Evolutionary conservation across 2,329 filamentous ascomycete species (phyloP).

Genomic region (Neopestalotiopsis rosae): DNA sequence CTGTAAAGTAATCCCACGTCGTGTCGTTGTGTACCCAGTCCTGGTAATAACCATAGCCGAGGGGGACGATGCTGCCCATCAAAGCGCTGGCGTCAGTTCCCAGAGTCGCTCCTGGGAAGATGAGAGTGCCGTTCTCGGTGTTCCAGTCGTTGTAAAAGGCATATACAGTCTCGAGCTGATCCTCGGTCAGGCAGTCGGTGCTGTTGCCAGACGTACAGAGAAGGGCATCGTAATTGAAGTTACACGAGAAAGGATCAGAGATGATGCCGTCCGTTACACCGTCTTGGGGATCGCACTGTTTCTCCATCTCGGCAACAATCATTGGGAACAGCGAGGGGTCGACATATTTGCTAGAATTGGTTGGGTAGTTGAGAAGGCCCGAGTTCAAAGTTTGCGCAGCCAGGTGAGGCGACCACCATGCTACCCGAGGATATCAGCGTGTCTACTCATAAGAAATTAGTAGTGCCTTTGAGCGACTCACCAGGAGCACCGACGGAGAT

Average conservation of each 20-base stretch:
- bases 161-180: slow-evolving; percentile 42
- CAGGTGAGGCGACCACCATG: slow-evolving; percentile 55
- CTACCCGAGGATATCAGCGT: slow-evolving; percentile 23
- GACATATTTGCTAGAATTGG: slow-evolving; percentile 47
- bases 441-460: background rate
- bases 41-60: slow-evolving; percentile 29
- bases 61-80: slow-evolving; percentile 21
- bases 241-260: slow-evolving; percentile 45
- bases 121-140: slow-evolving; percentile 31
- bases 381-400: slow-evolving; percentile 41
- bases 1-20: slow-evolving; percentile 31
- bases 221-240: slow-evolving; percentile 42
- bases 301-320: slow-evolving; percentile 46
- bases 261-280: slow-evolving; percentile 48
- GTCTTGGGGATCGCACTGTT: slow-evolving; percentile 50
- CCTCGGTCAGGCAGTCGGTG: slow-evolving; percentile 42
- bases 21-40: slow-evolving; percentile 34
- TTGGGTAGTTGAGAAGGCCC: slow-evolving; percentile 49
- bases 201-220: slow-evolving; percentile 36
- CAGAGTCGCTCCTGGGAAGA: slow-evolving; percentile 33
- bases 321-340: slow-evolving; percentile 42
- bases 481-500: slow-evolving; percentile 56
- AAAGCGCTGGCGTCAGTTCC: slow-evolving; percentile 29
- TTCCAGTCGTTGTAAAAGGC: slow-evolving; percentile 36
- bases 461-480: slow-evolving; percentile 21